Conservation (phyloP, 1,139 yeast genomes). For the Debaryomyces sp. region DNA sequence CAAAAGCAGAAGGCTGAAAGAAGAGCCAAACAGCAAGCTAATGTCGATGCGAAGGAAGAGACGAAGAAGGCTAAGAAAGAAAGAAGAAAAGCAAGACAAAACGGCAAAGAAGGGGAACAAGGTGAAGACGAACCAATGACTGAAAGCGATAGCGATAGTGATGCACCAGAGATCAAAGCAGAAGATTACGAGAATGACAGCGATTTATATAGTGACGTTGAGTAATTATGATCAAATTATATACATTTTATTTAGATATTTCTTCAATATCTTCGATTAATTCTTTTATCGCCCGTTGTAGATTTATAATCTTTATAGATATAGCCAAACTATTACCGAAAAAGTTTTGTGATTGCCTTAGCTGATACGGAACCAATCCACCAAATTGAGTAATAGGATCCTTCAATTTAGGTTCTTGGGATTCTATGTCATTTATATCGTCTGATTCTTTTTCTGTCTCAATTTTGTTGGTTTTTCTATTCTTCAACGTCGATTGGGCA, state of each 20-base stretch:
- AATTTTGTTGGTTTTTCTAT: not conserved
- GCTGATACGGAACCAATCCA: constrained; percentile 45
- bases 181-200: constrained; percentile 53
- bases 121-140: constrained; percentile 17
- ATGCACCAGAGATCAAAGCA: constrained; percentile 40
- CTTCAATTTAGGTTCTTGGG: constrained; percentile 11
- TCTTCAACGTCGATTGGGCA: constrained; percentile 1
- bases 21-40: constrained; percentile 76
- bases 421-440: not conserved
- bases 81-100: constrained; percentile 65
- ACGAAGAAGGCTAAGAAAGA: constrained; percentile 73
- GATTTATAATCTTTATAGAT: constrained; percentile 30
- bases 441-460: constrained; percentile 1
- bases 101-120: constrained; percentile 31
- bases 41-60: constrained; percentile 75
- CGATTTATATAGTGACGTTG: constrained; percentile 50
- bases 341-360: constrained; percentile 40
- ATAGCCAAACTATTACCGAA: constrained; percentile 34
- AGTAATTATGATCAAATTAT: constrained; percentile 15
- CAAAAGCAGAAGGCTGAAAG: constrained; percentile 69
- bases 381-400: constrained; percentile 58
- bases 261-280: constrained; percentile 20
- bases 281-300: constrained; percentile 24
- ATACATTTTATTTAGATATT: constrained; percentile 7
- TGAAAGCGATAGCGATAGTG: constrained; percentile 23